These are phyloP conservation scores for Blastomyces gilchristii DNA, from an alignment of 2,329 filamentous ascomycete genomes.

Conservation along the genomic window DNA sequence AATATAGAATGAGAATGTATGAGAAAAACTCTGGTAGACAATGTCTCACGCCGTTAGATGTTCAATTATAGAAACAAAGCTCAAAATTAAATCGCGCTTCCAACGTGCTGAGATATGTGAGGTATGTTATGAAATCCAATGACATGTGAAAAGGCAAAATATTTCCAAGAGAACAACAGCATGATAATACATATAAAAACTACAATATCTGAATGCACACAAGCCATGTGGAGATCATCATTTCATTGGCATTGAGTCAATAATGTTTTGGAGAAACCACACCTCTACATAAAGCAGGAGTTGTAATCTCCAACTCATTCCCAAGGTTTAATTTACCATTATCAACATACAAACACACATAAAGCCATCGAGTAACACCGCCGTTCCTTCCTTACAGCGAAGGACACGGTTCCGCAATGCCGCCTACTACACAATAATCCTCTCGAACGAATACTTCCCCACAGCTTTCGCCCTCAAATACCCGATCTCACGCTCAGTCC, in stretches of 20 bases:
- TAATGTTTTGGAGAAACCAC: not conserved
- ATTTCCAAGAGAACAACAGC: too few species aligned
- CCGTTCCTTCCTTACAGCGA: not conserved
- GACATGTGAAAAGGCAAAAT: not conserved
- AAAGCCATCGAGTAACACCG: not conserved
- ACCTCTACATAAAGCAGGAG: not conserved
- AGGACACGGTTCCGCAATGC: constrained; percentile 5
- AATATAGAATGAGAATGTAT: not conserved
- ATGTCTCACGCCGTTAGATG: not conserved
- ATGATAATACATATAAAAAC: too few species aligned
- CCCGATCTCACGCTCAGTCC: constrained; percentile 63
- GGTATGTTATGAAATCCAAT: not conserved
- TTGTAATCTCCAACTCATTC: not conserved
- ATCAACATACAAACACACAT: too few species aligned
- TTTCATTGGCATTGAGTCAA: not conserved
- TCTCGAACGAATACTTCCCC: constrained; percentile 73
- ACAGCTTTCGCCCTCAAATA: constrained; percentile 69
- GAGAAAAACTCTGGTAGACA: not conserved
- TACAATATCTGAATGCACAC: not conserved
- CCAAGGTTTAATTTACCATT: too few species aligned
- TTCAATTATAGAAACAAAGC: too few species aligned
- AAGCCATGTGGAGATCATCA: not conserved
- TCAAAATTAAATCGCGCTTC: too few species aligned
- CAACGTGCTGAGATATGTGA: not conserved
- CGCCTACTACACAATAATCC: constrained; percentile 50